These are phyloP conservation scores for Filobasidium wieringae DNA, from an alignment of 768 basidiomycete genomes.

Conservation along the genomic window DNA sequence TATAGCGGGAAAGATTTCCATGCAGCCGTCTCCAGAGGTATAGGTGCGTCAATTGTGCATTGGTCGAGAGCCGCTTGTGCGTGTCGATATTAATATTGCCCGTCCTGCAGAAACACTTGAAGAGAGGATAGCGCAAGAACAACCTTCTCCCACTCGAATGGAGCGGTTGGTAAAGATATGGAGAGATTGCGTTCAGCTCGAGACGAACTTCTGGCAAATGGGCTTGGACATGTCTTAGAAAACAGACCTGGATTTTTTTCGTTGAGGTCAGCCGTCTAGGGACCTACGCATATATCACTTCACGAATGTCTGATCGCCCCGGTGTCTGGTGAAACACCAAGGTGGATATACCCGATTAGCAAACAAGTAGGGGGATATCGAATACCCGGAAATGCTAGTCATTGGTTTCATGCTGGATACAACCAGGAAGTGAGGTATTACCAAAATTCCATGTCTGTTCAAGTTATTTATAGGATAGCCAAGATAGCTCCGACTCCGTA, in stretches of 20 bases:
- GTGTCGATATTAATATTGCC: too few species aligned
- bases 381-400: too few species aligned
- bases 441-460: too few species aligned
- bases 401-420: too few species aligned
- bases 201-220: conserved; percentile 82
- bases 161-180: conserved; percentile 61
- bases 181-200: conserved; percentile 61
- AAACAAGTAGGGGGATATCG: too few species aligned
- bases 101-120: conserved; percentile 64
- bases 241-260: too few species aligned
- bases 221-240: conserved; percentile 40
- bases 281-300: too few species aligned
- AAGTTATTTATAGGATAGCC: neutral
- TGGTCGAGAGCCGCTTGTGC: conserved; percentile 3
- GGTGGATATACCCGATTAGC: too few species aligned
- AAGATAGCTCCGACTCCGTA: neutral
- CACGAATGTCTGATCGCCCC: too few species aligned
- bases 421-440: too few species aligned
- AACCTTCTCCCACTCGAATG: conserved; percentile 52
- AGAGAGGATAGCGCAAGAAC: conserved; percentile 48
- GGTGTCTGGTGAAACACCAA: too few species aligned
- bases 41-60: conserved; percentile 47
- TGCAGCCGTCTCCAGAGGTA: conserved; percentile 56
- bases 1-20: conserved; percentile 65
- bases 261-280: too few species aligned